Base-by-base conservation (phyloP, 768 basidiomycete genomes). In the Agrocybe praecox region DNA sequence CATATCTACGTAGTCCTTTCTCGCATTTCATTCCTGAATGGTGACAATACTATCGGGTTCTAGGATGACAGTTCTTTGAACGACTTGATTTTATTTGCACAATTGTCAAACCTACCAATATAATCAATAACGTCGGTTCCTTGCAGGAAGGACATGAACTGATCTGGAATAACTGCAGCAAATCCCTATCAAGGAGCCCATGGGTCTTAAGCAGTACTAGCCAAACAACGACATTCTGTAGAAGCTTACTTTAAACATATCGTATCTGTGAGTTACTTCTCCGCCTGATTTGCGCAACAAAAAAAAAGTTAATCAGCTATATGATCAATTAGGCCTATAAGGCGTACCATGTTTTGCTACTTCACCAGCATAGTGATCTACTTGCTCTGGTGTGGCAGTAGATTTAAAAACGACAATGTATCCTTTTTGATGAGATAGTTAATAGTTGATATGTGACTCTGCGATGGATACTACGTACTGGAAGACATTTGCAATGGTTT, bases 361-460 rank as follows among this genome's bases (percentile, higher is more conserved):
- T 1, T 74, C 67, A 0, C 69, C 57, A 7, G 67, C 74, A 56
- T 75, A 83, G 46, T 76, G 60, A 32, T 78, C 61, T 32, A 86
- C 73, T 51, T 76, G 65, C 9, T 74, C 76, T 34, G 69, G 49
- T 23, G 76, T 65, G 40, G 74, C 81, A 23, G 54, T 45, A 2
- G 78, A 67, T 67, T 84, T 85, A 73, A 87, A 86, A 7, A 82
- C 74, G 42, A 87, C 77, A 52, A 85, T 84, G 63, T 76, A 85
- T 60, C 69, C 83, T 85, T 55, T 21, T 46, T 21, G 24, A 19
- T 9, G 4, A 7, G 9, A 29, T n/a, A 14, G n/a, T 5, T 14
- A 21, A 43, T 43, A 43, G 12, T 43, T n/a, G 6, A 43, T n/a
- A 21, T 11, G 29, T 2, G 46, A 6, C 9, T 24, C 23, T 24